Conservation (phyloP, 23 red algal species). For the Chondrus crispus region DNA sequence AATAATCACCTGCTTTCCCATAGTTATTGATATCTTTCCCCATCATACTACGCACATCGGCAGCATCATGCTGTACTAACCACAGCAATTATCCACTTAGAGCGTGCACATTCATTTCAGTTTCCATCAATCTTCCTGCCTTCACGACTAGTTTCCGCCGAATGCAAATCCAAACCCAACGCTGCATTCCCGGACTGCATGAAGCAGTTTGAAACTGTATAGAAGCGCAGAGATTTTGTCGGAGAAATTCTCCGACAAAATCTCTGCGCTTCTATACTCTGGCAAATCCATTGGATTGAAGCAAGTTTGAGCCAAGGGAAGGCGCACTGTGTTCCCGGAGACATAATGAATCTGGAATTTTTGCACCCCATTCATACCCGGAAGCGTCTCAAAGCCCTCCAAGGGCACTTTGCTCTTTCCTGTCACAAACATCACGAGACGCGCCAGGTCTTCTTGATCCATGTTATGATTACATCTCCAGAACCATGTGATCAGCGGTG, state of each 20-base stretch:
- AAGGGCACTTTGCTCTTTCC: constrained; percentile 93
- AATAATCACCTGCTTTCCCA: no score
- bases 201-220: constrained; percentile 70
- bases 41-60: no score
- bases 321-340: constrained; percentile 67
- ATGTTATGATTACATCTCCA: constrained; percentile 75
- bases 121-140: no score
- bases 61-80: no score
- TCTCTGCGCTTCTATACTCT: constrained; percentile 75
- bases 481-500: constrained; percentile 88
- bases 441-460: constrained; percentile 87
- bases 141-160: no score
- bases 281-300: constrained; percentile 96
- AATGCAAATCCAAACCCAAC: constrained; percentile 96
- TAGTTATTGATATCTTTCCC: no score
- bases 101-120: no score
- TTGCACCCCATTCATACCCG: constrained; percentile 92
- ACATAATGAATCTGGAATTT: constrained; percentile 94
- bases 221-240: no score
- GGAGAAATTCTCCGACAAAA: constrained; percentile 58
- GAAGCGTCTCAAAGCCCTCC: constrained; percentile 83
- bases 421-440: constrained; percentile 95
- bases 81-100: no score
- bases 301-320: constrained; percentile 90
- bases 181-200: constrained; percentile 83